Conservation (phyloP, 1,284 basidiomycete species). For the Stygiomarasmius scandens region DNA sequence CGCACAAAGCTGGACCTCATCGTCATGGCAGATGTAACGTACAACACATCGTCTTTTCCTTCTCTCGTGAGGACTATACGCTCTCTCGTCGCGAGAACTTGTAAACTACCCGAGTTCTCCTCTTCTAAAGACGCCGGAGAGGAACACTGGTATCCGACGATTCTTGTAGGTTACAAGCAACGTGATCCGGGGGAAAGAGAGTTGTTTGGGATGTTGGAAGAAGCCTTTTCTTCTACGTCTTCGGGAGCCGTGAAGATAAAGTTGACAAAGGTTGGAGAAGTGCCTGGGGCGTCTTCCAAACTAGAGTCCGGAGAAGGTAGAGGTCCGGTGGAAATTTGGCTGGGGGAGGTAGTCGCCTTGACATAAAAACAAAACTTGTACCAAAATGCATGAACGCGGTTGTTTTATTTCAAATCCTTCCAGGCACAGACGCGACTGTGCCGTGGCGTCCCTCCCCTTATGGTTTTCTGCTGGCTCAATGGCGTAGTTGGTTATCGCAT, state of each 20-base stretch:
- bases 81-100: too few species aligned
- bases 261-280: not conserved
- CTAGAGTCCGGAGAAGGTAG: not conserved
- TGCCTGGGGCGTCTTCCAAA: not conserved
- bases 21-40: constrained; percentile 84
- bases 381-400: too few species aligned
- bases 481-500: constrained; percentile 70
- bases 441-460: too few species aligned
- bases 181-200: constrained; percentile 73
- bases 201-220: constrained; percentile 59
- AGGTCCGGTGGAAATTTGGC: not conserved
- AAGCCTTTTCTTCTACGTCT: too few species aligned
- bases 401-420: too few species aligned
- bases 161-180: constrained; percentile 84
- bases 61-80: constrained; percentile 64
- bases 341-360: not conserved
- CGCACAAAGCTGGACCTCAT: constrained; percentile 37
- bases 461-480: too few species aligned
- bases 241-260: not conserved
- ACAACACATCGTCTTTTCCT: constrained; percentile 84
- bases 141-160: constrained; percentile 38
- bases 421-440: too few species aligned
- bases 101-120: constrained; percentile 21
- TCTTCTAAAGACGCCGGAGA: not conserved
- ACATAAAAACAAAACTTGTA: too few species aligned